Evolutionary conservation across 306 rosid species (phyloP).

Genomic region (Sophora flavescens): DNA sequence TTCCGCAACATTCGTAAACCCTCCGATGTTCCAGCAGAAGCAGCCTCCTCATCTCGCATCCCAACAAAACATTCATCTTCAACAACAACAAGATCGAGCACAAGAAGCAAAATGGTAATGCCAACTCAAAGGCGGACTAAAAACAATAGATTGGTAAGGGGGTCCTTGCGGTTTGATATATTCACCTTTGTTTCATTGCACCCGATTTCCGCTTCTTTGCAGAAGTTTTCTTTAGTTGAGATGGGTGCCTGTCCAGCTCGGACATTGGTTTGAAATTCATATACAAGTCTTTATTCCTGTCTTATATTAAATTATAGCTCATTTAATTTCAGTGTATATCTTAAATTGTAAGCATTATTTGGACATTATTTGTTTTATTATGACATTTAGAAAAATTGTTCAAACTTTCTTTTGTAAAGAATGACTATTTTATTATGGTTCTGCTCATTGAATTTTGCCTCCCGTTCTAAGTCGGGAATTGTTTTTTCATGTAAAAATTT

Average conservation of each 20-base stretch:
- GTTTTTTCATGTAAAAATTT: neutral
- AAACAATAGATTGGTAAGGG: constrained; percentile 54
- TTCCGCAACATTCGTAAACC: constrained; percentile 63
- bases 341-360: constrained; percentile 62
- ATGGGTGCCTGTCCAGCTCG: constrained; percentile 52
- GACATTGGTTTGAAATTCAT: constrained; percentile 50
- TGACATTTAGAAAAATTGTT: constrained; percentile 43
- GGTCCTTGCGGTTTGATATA: constrained; percentile 3
- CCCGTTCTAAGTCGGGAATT: neutral
- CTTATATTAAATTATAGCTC: constrained; percentile 49
- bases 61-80: constrained; percentile 65
- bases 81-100: constrained; percentile 51
- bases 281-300: constrained; percentile 48
- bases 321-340: constrained; percentile 56
- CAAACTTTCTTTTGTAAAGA: constrained; percentile 45
- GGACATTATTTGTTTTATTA: constrained; percentile 58
- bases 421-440: constrained; percentile 18
- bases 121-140: constrained; percentile 64
- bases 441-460: too few relatives aligned
- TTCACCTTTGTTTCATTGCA: constrained; percentile 48
- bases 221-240: constrained; percentile 43
- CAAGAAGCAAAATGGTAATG: constrained; percentile 68
- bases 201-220: constrained; percentile 50
- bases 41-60: constrained; percentile 45
- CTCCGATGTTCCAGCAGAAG: constrained; percentile 67